Base-by-base conservation (phyloP, 1,284 basidiomycete species). In the Vanrija sp. region DNA sequence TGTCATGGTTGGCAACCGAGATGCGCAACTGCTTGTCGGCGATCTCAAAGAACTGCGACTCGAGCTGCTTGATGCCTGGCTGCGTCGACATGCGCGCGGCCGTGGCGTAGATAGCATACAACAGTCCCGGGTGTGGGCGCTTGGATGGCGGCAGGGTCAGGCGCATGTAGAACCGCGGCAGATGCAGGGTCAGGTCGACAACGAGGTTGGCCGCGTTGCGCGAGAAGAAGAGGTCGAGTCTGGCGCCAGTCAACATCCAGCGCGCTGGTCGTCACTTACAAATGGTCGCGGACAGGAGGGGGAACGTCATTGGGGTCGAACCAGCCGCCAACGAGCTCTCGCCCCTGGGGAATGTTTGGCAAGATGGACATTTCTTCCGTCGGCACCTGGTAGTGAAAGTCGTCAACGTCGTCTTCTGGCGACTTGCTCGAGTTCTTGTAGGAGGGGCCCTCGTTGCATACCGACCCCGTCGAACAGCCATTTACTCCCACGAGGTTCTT, bases 291-390 rank as follows among this genome's bases (percentile, higher is more conserved):
- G 6, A 68, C 64, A 6, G 54, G 49, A 8, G 60, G 57, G 4
- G 70, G 70, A 5, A 72, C 60, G 49, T 70, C 70, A 18, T 62
- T 58, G 10, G 67, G 61, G 48, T 72, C 70, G 46, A 69, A 69
- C 69, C 69, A 72, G 1, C 68, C 68, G 1, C 65, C 65, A 0
- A 63, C 54, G 2, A 71, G 40, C 34, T 61, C 59, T 34, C 59
- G 52, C 5, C 59, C 59, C 40, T 55, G 53, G 8, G 59, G 59
- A 4, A 61, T 40, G 5, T 38, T 46, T 2, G 59, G 59, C 19
- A 61, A 38, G 15, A 61, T 51, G 28, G 46, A 25, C 14, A 50
- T 55, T 23, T 60, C 57, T 18, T 56, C 42, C 19, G 48, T 44
- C 6, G 50, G 43, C 16, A 45, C 18, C 14, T 55, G 49, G 14